A percentile compares a stretch with the other conserved stretches of the same genome.
These are phyloP conservation scores for Mortierella sp. DNA, from an alignment of 371 early-diverging fungal genomes.

Conservation along the genomic window DNA sequence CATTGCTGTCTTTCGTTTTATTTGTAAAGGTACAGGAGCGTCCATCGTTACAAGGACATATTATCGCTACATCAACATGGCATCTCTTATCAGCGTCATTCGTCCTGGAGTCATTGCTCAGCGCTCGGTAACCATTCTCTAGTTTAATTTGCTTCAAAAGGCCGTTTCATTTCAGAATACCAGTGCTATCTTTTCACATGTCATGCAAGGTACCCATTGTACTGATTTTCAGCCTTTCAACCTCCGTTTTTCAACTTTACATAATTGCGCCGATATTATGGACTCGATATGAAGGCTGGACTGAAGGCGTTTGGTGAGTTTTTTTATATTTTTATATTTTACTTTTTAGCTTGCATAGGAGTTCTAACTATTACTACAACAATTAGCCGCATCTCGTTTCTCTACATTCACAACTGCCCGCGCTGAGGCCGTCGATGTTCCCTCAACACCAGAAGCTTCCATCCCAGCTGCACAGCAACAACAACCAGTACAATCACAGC, in stretches of 20 bases:
- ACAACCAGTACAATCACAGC: conserved; percentile 15
- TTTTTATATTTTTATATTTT: neutral
- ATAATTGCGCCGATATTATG: neutral
- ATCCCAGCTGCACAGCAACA: conserved; percentile 16
- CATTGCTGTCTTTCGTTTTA: neutral
- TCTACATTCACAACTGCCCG: conserved; percentile 38
- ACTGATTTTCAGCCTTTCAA: neutral
- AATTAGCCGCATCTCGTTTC: conserved; percentile 29
- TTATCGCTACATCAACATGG: conserved; percentile 15
- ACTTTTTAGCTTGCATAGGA: neutral
- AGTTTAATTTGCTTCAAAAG: too few species aligned
- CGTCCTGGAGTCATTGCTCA: conserved; percentile 40
- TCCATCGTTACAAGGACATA: neutral
- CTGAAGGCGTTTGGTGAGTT: conserved; percentile 44
- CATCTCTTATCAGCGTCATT: conserved; percentile 31
- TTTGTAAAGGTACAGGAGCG: neutral
- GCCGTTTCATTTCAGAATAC: too few species aligned
- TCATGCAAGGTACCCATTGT: too few species aligned
- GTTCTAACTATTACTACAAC: neutral
- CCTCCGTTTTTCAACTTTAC: neutral
- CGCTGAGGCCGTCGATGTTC: conserved; percentile 36
- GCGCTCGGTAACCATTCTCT: conserved; percentile 45
- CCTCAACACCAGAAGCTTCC: conserved; percentile 8
- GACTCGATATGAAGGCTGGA: conserved; percentile 16
- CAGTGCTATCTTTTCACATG: too few species aligned